Conservation (phyloP, 169 alveolate genomes). For the Cyclospora cayetanensis region DNA sequence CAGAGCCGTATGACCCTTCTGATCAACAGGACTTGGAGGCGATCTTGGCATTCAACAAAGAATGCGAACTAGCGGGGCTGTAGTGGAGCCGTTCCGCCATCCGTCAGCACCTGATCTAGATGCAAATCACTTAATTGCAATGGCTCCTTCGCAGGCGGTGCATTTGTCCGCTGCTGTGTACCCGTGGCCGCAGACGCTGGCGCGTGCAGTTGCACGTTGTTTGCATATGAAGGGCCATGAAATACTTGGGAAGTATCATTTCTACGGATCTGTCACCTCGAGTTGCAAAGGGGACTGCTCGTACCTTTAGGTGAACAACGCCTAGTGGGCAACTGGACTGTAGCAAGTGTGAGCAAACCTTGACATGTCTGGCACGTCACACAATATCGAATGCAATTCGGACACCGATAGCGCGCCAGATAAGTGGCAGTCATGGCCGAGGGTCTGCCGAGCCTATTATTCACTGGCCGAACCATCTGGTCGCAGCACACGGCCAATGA, state of each 20-base stretch:
- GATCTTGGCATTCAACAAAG: constrained; percentile 68
- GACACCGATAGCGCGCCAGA: too few species aligned
- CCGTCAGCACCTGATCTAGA: background rate
- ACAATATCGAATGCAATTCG: too few species aligned
- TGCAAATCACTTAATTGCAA: background rate
- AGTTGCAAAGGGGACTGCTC: background rate
- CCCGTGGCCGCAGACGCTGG: constrained; percentile 1
- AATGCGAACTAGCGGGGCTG: constrained; percentile 71
- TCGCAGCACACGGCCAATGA: too few species aligned
- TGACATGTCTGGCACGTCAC: background rate
- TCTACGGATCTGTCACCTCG: background rate
- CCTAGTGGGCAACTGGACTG: background rate
- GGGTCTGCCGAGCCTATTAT: too few species aligned
- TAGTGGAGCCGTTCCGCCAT: background rate
- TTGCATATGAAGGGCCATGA: background rate
- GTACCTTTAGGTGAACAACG: background rate
- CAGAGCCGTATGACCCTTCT: background rate
- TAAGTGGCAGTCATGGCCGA: too few species aligned
- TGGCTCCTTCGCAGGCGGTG: constrained; percentile 1
- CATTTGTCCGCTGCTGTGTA: constrained; percentile 14
- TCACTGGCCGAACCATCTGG: too few species aligned
- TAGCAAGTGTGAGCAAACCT: background rate
- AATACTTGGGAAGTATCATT: background rate
- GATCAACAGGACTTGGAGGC: constrained; percentile 57
- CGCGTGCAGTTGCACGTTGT: background rate